Conservation (phyloP, 2,329 filamentous ascomycete genomes). For the Colletotrichum ledebouriae region DNA sequence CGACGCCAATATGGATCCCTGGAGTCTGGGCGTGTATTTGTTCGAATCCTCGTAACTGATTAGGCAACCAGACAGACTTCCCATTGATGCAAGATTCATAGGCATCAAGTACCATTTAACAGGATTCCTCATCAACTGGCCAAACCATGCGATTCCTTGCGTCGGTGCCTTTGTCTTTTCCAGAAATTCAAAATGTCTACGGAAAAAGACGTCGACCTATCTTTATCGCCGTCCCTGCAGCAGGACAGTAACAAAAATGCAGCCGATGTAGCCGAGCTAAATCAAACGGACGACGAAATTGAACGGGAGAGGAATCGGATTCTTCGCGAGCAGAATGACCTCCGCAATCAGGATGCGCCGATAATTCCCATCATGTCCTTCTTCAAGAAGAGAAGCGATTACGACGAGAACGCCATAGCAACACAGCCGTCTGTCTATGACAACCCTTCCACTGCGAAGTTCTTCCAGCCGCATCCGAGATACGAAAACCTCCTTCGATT, state of each 20-base stretch:
- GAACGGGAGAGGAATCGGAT: conserved; percentile 30
- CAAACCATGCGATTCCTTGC: too few relatives aligned
- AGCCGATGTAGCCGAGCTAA: conserved; percentile 4
- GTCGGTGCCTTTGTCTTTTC: too few relatives aligned
- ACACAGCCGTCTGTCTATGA: conserved; percentile 61
- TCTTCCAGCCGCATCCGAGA: conserved; percentile 49
- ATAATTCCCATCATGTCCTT: conserved; percentile 45
- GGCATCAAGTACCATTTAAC: too few relatives aligned
- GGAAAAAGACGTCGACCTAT: neutral
- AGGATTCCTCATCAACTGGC: too few relatives aligned
- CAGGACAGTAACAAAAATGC: conserved; percentile 2
- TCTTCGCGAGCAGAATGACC: conserved; percentile 40
- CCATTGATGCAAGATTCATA: too few relatives aligned
- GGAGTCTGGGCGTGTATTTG: too few relatives aligned
- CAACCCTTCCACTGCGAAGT: conserved; percentile 56
- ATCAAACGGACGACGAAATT: conserved; percentile 29
- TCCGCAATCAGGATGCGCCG: conserved; percentile 45
- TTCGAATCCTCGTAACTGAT: too few relatives aligned
- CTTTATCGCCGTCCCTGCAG: conserved; percentile 6
- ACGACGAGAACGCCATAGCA: conserved; percentile 48
- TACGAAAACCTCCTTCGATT: conserved; percentile 53
- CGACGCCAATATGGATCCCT: too few relatives aligned
- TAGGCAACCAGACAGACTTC: too few relatives aligned
- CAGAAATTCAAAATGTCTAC: conserved; percentile 14
- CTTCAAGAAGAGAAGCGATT: conserved; percentile 43